Evolutionary conservation across 2,329 filamentous ascomycete genomes (phyloP), one percentile per base, ranked within the genome.

Genomic region (Colletotrichum tofieldiae): DNA sequence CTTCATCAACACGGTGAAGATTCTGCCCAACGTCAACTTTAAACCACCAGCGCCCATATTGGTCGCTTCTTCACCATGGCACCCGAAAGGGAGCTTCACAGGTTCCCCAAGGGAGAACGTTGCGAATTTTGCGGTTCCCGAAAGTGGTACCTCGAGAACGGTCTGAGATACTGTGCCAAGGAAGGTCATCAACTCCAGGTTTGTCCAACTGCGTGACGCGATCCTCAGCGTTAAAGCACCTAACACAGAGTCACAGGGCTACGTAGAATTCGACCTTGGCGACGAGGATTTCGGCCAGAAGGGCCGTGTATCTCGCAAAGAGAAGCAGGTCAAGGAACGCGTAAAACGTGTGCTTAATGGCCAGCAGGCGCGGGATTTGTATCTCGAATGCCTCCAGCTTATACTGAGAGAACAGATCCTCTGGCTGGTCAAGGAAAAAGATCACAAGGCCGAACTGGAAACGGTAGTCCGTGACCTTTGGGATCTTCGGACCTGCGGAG

Each of bases 401-500:
- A 88, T 98, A 59, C 84, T 99, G 37, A 91, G 95, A 79, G 94
- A 93, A 78, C 96, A 98, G 84, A 84, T 94, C 20, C 83, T 89
- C 78, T 95, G 92, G 86, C 85, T 98, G 39, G 85, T 97, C 18
- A 84, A 89, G 29, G 84, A 87, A 7, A 91, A 91, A 79, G 88
- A 89, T 0, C 87, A 96, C 59, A 91, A 92, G 1, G 81, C 85
- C 5, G 93, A 97, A 76, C 86, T 98, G 16, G 94, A 97, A 85
- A 91, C 85, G 9, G 86, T 97, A 12, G 91, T 97, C 6, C 90
- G 91, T 71, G 95, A 98, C 79, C 87, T 99, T 18, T 99, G 96
- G 96, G 87, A 92, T 64, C 83, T 98, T 62, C 90, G 94, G 6
- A 84, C 87, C 2, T 83, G 88, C 47, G 83, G 82, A 26, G 84